phyloP scores from a whole-genome alignment of 345 rosid genomes.

The Bruguiera parviflora region DNA sequence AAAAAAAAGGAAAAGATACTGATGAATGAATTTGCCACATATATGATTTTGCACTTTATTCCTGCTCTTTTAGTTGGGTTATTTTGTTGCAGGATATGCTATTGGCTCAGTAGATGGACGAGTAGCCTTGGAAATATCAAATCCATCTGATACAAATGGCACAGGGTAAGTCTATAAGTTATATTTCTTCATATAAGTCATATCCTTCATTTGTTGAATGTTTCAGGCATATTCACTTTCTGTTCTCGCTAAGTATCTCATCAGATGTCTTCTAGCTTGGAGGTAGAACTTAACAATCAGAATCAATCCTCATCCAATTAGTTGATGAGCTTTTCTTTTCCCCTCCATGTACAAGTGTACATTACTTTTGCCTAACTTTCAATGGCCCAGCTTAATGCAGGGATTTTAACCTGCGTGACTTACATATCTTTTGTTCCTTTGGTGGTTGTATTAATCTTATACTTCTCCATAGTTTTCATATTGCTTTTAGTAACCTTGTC shows the following conservation, averaged over 20 bases:
- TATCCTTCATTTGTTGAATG: slow-evolving; percentile 2
- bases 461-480: neutral
- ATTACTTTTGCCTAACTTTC: too few species aligned
- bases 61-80: neutral
- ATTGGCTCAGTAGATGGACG: slow-evolving; percentile 86
- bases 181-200: neutral
- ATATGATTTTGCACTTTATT: neutral
- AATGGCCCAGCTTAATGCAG: too few species aligned
- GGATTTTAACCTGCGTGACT: too few species aligned
- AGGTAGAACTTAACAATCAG: neutral
- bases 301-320: neutral
- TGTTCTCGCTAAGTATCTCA: too few species aligned
- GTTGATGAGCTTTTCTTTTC: neutral
- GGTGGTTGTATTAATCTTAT: too few species aligned
- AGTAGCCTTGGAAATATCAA: slow-evolving; percentile 57
- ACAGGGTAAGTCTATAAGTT: slow-evolving; percentile 42
- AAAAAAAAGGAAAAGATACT: neutral
- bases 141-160: slow-evolving; percentile 38
- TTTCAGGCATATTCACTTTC: neutral
- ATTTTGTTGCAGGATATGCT: slow-evolving; percentile 61
- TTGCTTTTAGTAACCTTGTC: neutral
- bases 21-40: neutral
- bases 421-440: too few species aligned
- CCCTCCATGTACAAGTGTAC: neutral
- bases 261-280: too few species aligned